Evolutionary conservation across 768 basidiomycete species (phyloP), one percentile per base, ranked within the genome.

Genomic region (Lactifluus echinatus): DNA sequence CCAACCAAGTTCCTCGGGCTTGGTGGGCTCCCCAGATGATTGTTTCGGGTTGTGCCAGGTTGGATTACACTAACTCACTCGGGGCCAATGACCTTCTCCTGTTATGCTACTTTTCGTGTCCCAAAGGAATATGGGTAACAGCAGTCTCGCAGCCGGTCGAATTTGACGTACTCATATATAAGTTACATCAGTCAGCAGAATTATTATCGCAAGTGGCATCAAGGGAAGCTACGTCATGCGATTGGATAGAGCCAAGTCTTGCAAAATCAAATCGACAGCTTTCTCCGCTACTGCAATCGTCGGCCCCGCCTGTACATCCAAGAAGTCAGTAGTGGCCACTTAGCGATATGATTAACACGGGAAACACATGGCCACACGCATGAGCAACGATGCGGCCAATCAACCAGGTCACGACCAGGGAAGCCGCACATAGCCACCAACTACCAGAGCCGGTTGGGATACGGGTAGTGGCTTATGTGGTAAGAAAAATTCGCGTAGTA

Each of bases 221-320:
- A 7, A n/a, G n/a, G n/a, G 23, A 26, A 31, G 23, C 42, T 37
- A 49, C 11, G 14, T 15, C 2, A 26, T 23, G 8, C 19, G 4
- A 4, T 26, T n/a, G 4, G 23, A 21, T 24, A 12, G 43, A 44
- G 43, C 28, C 23, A 63, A 43, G 24, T 55, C 61, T 54, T 53
- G 59, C 54, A 64, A 65, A 57, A 71, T 68, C 43, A 70, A 28
- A 31, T 68, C 70, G 17, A 69, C 66, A 2, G 69, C 69, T 45
- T 68, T 67, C 57, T 71, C 70, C 11, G 66, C 70, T 2, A 70
- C 53, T 2, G 68, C 69, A 37, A 68, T 64, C 15, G 49, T 45
- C 14, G 68, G 64, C 1, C 59, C 67, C 1, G 68, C 66, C 69
- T 70, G 40, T 29, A 43, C 17, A 23, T 42, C n/a, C 17, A 11